Evolutionary conservation across 1,139 yeast genomes (phyloP).

Genomic region (Pichia sp.): DNA sequence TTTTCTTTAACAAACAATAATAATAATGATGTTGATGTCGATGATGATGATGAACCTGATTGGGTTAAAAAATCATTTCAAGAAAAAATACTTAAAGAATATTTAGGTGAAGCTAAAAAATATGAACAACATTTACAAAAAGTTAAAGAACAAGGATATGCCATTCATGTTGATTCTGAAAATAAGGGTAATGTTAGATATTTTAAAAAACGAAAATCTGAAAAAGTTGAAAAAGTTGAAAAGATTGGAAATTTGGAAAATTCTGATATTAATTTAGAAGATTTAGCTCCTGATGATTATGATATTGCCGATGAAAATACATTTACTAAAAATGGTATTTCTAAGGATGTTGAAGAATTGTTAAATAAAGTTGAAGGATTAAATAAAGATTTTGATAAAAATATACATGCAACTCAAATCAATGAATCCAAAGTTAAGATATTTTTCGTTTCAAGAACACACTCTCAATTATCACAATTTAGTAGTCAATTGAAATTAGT

Average conservation of each 20-base stretch:
- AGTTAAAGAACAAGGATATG: conserved; percentile 18
- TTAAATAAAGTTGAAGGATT: conserved; percentile 34
- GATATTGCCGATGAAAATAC: conserved; percentile 28
- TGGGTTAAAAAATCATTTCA: conserved; percentile 44
- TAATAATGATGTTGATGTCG: conserved; percentile 19
- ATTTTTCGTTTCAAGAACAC: conserved; percentile 79
- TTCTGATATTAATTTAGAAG: conserved; percentile 22
- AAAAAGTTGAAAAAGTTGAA: neutral
- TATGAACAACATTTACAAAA: conserved; percentile 38
- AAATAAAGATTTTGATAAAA: neutral
- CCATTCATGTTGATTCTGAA: conserved; percentile 13
- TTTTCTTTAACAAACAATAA: conserved; percentile 4
- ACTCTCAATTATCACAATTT: conserved; percentile 81
- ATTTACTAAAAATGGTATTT: conserved; percentile 23
- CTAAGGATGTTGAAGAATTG: conserved; percentile 40
- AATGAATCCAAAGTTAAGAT: conserved; percentile 45
- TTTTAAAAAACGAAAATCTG: conserved; percentile 12
- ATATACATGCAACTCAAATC: conserved; percentile 10
- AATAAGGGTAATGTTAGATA: conserved; percentile 12
- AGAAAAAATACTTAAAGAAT: conserved; percentile 31
- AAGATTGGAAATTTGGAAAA: neutral
- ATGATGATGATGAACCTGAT: conserved; percentile 46
- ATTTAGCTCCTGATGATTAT: conserved; percentile 40
- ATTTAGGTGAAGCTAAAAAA: conserved; percentile 33
- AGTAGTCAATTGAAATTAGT: conserved; percentile 66